Base-by-base conservation (phyloP, 768 basidiomycete genomes). In the Pseudohyphozyma bogoriensis region DNA sequence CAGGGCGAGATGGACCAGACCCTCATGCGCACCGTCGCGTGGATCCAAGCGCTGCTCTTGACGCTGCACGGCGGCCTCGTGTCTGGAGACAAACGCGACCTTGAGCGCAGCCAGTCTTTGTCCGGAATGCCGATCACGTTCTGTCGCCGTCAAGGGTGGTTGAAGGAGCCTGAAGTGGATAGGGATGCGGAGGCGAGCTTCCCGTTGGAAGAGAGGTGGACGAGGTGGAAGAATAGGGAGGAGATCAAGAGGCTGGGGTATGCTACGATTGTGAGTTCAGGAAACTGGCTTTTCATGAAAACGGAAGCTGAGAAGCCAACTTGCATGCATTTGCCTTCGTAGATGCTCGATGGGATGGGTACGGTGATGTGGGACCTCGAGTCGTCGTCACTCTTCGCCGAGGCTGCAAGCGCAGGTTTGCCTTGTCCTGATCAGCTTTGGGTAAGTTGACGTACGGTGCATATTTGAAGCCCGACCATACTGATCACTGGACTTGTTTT, bases 1-100 rank as follows among this genome's bases (percentile, higher is more conserved):
- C 35, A 55, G 64, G 60, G 64, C 16, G 60, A 66, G 24, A 51
- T 46, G 26, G 64, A 66, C 58, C 62, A 59, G 32, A 62, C 60
- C 10, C 55, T 62, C n/a, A 36, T 62, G n/a, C 51, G 60, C 15
- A 66, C 64, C 1, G 64, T 66, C 33, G 60, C 64, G 5, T 66
- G 64, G 64, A 60, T 62, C 31, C 60, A 62, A 47, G 51, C 60
- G 3, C 24, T 59, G n/a, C 33, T 62, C 10, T 46, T 66, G 39
- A 55, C 59, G 3, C 55, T 66, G 8, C 56, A 59, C 46, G 54
- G 55, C 20, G 64, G 64, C 16, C 62, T 66, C 55, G 42, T 62
- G n/a, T 62, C 58, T 37, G 64, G 64, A 31, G 59, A 62, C 64
- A 66, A 66, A 42, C 57, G 64, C 39, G 64, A 66, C 40, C 58